Conservation (phyloP, 2,329 filamentous ascomycete species). For the Aspergillus brasiliensis region DNA sequence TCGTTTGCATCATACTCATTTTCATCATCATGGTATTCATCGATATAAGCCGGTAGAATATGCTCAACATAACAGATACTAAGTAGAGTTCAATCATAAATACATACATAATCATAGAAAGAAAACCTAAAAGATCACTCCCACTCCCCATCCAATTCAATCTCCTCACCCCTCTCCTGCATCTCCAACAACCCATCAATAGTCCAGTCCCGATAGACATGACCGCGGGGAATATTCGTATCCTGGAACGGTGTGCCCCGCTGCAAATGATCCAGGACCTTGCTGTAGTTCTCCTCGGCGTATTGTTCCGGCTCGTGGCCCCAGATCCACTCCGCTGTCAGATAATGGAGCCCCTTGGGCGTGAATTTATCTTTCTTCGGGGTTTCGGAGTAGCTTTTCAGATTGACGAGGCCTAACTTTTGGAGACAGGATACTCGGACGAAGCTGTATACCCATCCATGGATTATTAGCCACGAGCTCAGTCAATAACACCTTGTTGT, state of each 20-base stretch:
- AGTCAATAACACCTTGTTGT: slow-evolving; percentile 40
- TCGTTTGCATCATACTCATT: too few relatives aligned
- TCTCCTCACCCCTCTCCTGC: slow-evolving; percentile 34
- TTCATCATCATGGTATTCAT: background rate
- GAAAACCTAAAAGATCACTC: background rate
- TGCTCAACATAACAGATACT: background rate
- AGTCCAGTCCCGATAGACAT: slow-evolving; percentile 45
- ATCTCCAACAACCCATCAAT: slow-evolving; percentile 47
- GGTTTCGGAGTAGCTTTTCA: background rate
- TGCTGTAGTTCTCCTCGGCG: slow-evolving; percentile 16
- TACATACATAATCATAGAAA: background rate
- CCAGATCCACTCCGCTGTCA: slow-evolving; percentile 10
- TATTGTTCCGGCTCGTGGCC: slow-evolving; percentile 17
- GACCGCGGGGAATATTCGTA: slow-evolving; percentile 49
- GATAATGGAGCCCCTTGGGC: background rate
- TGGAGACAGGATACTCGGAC: background rate
- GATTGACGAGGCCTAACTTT: background rate
- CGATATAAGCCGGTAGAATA: background rate
- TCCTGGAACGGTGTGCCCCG: slow-evolving; percentile 47
- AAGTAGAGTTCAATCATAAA: too few relatives aligned
- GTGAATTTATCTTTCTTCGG: slow-evolving; percentile 2
- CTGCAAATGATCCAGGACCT: slow-evolving; percentile 8
- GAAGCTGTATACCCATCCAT: slow-evolving; percentile 2
- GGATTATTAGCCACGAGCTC: slow-evolving; percentile 53
- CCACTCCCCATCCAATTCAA: slow-evolving; percentile 21